These are phyloP conservation scores for Tolypocladium cylindrosporum DNA, from an alignment of 2,329 filamentous ascomycete genomes.

Conservation along the genomic window DNA sequence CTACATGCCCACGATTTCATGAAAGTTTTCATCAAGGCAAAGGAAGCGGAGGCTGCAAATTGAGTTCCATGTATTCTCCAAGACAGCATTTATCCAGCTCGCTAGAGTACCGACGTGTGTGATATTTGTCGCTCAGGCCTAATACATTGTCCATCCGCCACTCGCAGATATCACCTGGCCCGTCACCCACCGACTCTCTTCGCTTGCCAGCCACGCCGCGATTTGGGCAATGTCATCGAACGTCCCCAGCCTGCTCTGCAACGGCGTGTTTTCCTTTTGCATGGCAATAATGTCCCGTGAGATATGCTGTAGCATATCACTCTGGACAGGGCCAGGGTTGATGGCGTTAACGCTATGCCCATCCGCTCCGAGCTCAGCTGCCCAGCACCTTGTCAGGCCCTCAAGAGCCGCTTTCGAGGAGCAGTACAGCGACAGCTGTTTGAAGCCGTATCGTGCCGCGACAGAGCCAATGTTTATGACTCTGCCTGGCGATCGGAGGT, in stretches of 20 bases:
- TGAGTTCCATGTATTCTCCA: too few species aligned
- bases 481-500: slow-evolving; percentile 16
- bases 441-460: slow-evolving; percentile 35
- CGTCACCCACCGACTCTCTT: slow-evolving; percentile 37
- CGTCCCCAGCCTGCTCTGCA: slow-evolving; percentile 39
- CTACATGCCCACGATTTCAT: too few species aligned
- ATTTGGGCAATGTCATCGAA: slow-evolving; percentile 44
- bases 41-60: too few species aligned
- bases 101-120: too few species aligned
- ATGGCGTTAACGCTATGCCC: slow-evolving; percentile 54
- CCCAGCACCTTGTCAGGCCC: slow-evolving; percentile 47
- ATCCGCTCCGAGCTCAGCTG: slow-evolving; percentile 43
- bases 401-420: slow-evolving; percentile 52
- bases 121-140: not conserved
- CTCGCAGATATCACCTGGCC: slow-evolving; percentile 47
- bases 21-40: too few species aligned
- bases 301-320: slow-evolving; percentile 45
- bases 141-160: slow-evolving; percentile 24
- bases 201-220: slow-evolving; percentile 43
- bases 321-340: slow-evolving; percentile 48
- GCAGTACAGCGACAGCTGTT: slow-evolving; percentile 38
- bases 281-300: slow-evolving; percentile 35
- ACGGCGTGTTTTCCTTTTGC: slow-evolving; percentile 39
- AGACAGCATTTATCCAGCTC: too few species aligned
- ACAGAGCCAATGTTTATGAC: slow-evolving; percentile 53